Conservation (phyloP, 2,329 filamentous ascomycete genomes). For the Dothiorella sarmentorum region DNA sequence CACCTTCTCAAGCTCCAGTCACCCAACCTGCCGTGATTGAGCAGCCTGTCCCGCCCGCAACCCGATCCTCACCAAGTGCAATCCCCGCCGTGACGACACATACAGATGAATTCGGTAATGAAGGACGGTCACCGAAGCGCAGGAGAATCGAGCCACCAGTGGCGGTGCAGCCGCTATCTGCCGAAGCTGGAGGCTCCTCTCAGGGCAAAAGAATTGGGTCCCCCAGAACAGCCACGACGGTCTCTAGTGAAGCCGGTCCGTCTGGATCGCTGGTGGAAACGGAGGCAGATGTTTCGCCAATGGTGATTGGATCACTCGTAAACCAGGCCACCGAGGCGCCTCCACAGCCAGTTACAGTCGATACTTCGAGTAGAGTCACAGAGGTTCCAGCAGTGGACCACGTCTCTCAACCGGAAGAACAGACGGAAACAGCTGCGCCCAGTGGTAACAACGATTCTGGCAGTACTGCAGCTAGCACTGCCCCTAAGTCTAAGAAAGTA, state of each 20-base stretch:
- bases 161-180: too few relatives aligned
- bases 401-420: neutral
- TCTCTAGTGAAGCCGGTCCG: neutral
- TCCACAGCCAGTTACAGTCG: neutral
- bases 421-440: neutral
- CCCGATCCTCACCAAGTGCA: neutral
- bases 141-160: conserved; percentile 8
- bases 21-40: neutral
- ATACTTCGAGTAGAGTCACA: too few relatives aligned
- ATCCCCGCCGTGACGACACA: neutral
- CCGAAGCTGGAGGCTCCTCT: too few relatives aligned
- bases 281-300: neutral
- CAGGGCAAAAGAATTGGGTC: conserved; percentile 6
- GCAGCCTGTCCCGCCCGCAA: neutral
- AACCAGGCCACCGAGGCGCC: neutral
- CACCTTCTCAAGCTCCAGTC: neutral
- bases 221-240: neutral
- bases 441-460: neutral
- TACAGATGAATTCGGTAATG: neutral
- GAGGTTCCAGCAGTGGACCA: neutral
- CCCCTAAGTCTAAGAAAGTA: neutral
- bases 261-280: neutral
- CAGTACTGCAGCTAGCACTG: neutral
- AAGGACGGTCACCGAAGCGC: conserved; percentile 13
- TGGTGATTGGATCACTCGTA: neutral